Conservation (phyloP, 805 yeast genomes). For the Candida corydali region DNA sequence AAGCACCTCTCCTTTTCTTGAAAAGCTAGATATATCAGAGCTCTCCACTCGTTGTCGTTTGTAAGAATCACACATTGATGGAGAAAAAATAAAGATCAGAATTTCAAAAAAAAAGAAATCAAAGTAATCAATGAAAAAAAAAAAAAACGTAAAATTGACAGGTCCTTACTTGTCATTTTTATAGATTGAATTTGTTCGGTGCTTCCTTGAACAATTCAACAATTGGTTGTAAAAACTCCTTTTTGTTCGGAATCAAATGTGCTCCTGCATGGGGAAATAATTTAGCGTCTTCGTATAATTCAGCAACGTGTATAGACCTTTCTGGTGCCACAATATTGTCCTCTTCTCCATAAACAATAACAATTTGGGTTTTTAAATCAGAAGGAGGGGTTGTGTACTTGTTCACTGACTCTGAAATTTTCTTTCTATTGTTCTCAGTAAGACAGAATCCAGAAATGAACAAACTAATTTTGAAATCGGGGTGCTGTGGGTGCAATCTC, state of each 20-base stretch:
- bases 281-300: slow-evolving; percentile 13
- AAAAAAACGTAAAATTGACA: no score
- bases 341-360: slow-evolving; percentile 26
- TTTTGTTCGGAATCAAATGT: slow-evolving; percentile 26
- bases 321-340: slow-evolving; percentile 32
- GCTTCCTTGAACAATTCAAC: slow-evolving; percentile 13
- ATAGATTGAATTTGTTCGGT: slow-evolving; percentile 9
- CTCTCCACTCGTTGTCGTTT: neutral
- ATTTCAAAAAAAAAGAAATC: no score
- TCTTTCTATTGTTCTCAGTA: slow-evolving; percentile 18
- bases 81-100: neutral
- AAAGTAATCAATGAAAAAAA: no score
- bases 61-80: neutral
- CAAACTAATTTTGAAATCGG: slow-evolving; percentile 23
- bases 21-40: neutral
- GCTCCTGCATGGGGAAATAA: slow-evolving; percentile 32
- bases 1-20: slow-evolving; percentile 2
- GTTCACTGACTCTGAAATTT: slow-evolving; percentile 16
- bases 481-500: slow-evolving; percentile 19
- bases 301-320: slow-evolving; percentile 22
- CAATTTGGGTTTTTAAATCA: slow-evolving; percentile 18
- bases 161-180: no score
- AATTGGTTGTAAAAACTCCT: slow-evolving; percentile 15
- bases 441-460: slow-evolving; percentile 35
- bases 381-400: slow-evolving; percentile 16